Evolutionary conservation across 1,139 yeast genomes (phyloP).

Genomic region (Suhomyces anneliseae): DNA sequence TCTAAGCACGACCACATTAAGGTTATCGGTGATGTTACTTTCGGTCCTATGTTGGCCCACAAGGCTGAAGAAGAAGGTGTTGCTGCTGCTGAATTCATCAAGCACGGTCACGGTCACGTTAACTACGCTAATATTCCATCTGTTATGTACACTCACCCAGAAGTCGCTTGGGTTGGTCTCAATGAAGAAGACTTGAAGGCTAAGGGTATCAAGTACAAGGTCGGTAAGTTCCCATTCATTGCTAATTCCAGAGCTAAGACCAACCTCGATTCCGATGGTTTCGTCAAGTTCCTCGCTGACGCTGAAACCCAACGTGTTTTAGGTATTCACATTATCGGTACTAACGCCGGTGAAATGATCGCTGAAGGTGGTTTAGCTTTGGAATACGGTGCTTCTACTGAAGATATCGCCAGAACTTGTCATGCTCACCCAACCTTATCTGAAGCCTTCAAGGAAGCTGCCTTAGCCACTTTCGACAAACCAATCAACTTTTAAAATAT

Average conservation of each 20-base stretch:
- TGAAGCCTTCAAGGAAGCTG: conserved; percentile 99
- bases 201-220: conserved; percentile 86
- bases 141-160: conserved; percentile 99
- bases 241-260: conserved; percentile 99
- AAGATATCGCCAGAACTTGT: conserved; percentile 95
- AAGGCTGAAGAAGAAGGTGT: conserved; percentile 99
- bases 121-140: conserved; percentile 97
- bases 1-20: conserved; percentile 92
- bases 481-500: conserved; percentile 70
- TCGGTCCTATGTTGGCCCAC: conserved; percentile 99
- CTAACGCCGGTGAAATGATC: conserved; percentile 99
- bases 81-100: conserved; percentile 95
- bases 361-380: conserved; percentile 97
- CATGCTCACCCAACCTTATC: conserved; percentile 98
- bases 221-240: conserved; percentile 97
- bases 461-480: conserved; percentile 87
- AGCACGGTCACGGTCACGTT: conserved; percentile 94
- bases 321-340: conserved; percentile 97
- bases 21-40: conserved; percentile 97
- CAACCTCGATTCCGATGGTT: conserved; percentile 94
- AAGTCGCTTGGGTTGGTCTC: conserved; percentile 99
- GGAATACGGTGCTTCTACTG: conserved; percentile 98
- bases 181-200: conserved; percentile 94
- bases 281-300: conserved; percentile 93
- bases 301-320: conserved; percentile 95